Evolutionary conservation across 768 basidiomycete species (phyloP), one percentile per base, ranked within the genome.

Genomic region (Lactifluus hygrophoroides): DNA sequence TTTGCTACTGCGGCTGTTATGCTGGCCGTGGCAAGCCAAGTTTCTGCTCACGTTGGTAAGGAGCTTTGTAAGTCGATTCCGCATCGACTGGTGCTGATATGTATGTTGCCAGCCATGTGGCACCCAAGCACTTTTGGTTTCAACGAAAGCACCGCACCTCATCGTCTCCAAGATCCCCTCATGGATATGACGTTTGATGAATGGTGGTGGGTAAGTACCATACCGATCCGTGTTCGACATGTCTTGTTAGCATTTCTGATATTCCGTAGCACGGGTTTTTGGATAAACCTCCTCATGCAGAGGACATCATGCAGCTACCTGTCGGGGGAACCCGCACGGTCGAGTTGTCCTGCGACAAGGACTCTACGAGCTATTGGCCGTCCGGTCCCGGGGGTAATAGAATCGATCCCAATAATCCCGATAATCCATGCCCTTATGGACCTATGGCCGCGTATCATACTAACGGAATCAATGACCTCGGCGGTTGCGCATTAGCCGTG

Each of bases 401-500:
- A 7, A 65, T 61, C 32, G 60, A 61, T 51, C 51, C 38, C 3
- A 56, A 50, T 46, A 28, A 58, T 13, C 61, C 49, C 5, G 60
- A 71, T 58, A 62, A 56, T 21, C 61, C 66, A 8, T 72, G 71
- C 52, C 65, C 66, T 2, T 64, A 57, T 14, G 38, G 54, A 11
- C 63, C 64, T 3, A n/a, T 40, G 21, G 40, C 58, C 1, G 53
- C 67, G 58, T 70, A 62, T 61, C 72, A 73, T 54, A 70, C 74
- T 9, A 68, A 53, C 10, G 67, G 67, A 14, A 45, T 67, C 11
- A 49, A 65, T 38, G 74, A 75, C 56, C 57, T 71, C 16, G 66
- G 64, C 21, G 74, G 74, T 14, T 73, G 74, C 56, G 75, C 71
- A 7, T 67, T 80, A 19, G 73, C 73, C 17, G 77, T 80, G 48